Evolutionary conservation across 2,329 filamentous ascomycete genomes (phyloP), one percentile per base, ranked within the genome.

Genomic region (Coniochaeta hoffmannii): DNA sequence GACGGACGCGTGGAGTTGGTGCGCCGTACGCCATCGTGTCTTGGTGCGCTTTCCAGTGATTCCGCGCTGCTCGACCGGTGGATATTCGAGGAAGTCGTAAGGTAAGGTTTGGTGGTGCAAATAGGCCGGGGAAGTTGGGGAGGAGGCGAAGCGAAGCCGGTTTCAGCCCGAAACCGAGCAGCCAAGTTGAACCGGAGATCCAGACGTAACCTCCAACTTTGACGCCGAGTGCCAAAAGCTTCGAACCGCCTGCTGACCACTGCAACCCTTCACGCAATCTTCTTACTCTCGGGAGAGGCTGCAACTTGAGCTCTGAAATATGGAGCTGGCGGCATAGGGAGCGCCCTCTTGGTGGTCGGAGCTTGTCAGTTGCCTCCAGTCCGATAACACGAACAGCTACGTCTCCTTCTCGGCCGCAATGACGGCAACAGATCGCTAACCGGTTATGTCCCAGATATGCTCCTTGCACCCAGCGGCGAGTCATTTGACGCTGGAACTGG

Each of bases 401-500:
- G 7, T 6, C 5, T n/a, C 44, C 44, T 24, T 32, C 7, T 8
- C 7, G 44, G 6, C 44, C 5, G 44, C 14, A 7, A 24, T 28
- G 11, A 12, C 10, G 10, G 57, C 19, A n/a, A 41, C 19, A n/a
- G 36, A 41, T 8, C 12, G 36, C 36, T 41, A 41, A 41, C 36
- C 8, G 8, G 15, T n/a, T 15, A 41, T 56, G 53, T 32, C 35
- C 60, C 72, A 99, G 94, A 99, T 76, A 95, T 99, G 90, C 90
- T 99, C 71, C 97, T 99, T 71, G 95, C 94, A 68, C 91, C 90
- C 69, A 91, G 89, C 72, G 94, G 95, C 69, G 93, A 99, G 80
- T 80, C 87, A 57, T 99, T 99, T 77, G 96, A 99, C 76, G 82
- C 12, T 8, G 7, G 30, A 32, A 32, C 30, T 32, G 12, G 7